Evolutionary conservation across 208 protist species (phyloP).

Genomic region (Jaenimonas drosophilae): DNA sequence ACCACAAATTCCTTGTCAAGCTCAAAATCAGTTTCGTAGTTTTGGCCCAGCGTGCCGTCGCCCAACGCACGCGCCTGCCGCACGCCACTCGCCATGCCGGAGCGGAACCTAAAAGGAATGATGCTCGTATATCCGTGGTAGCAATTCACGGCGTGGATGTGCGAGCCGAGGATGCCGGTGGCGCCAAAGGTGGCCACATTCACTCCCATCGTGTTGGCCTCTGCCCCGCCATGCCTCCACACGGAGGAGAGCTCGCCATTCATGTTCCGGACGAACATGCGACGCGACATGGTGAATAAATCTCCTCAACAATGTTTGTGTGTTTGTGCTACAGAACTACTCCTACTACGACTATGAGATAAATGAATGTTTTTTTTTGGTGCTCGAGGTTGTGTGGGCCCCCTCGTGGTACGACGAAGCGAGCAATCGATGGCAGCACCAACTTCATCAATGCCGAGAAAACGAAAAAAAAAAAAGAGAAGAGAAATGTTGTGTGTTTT

Average conservation of each 20-base stretch:
- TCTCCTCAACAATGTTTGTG: neutral
- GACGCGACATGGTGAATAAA: slow-evolving; percentile 59
- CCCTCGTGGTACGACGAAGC: slow-evolving; percentile 2
- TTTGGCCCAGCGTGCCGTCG: slow-evolving; percentile 82
- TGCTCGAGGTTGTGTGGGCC: too few species aligned
- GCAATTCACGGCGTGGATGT: slow-evolving; percentile 60
- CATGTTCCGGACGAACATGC: slow-evolving; percentile 80
- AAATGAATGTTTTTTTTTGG: too few species aligned
- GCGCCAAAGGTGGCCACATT: slow-evolving; percentile 80
- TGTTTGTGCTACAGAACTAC: neutral
- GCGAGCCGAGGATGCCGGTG: slow-evolving; percentile 72
- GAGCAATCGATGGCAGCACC: neutral
- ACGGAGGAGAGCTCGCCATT: slow-evolving; percentile 79
- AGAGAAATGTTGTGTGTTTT: neutral
- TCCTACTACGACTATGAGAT: neutral
- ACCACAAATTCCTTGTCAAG: slow-evolving; percentile 89
- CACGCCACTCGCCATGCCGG: slow-evolving; percentile 66
- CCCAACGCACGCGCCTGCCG: slow-evolving; percentile 59
- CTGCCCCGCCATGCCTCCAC: slow-evolving; percentile 65
- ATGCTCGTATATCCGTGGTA: slow-evolving; percentile 84
- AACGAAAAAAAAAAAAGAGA: slow-evolving; percentile 1
- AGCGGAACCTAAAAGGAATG: slow-evolving; percentile 78
- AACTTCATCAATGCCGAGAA: neutral
- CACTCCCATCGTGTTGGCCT: slow-evolving; percentile 76
- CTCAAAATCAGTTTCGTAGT: slow-evolving; percentile 85